Evolutionary conservation across 2,329 filamentous ascomycete genomes (phyloP), one percentile per base, ranked within the genome.

Genomic region (Trichoderma sp.): DNA sequence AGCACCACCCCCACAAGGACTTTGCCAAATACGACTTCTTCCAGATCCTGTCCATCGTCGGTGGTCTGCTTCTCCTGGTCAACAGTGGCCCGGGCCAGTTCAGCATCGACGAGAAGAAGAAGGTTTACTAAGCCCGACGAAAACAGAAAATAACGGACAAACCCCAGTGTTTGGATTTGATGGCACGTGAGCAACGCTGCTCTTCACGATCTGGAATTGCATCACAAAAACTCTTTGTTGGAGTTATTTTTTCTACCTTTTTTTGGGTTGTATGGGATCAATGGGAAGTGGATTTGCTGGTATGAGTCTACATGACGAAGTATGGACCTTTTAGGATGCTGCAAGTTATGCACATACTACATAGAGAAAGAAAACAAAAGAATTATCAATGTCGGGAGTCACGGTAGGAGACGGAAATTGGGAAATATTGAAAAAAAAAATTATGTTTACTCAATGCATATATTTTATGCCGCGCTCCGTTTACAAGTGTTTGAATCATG

Each of bases 21-120:
- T 99, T 99, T 79, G 96, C 96, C 86, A 99, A 99, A 85, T 99
- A 99, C 88, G 96, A 99, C 81, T 99, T 99, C 87, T 99, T 99
- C 90, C 96, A 99, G 86, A 97, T 98, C 76, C 87, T 99, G 68
- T 99, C 96, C 64, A 99, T 99, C 79, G 95, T 98, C 74, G 96
- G 96, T 73, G 96, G 96, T 81, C 92, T 99, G 69, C 87, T 99
- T 70, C 90, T 99, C 74, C 89, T 99, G 74, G 94, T 98, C 83
- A 99, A 99, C 89, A 97, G 96, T 88, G 96, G 96, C 71, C 96
- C 96, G 11, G 96, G 96, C 72, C 94, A 97, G 82, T 92, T 98
- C 86, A 97, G 92, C 81, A 95, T 98, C 81, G 96, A 99, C 83
- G 96, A 99, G 89, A 99, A 99, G 92, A 99, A 99, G 90, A 99